Percentiles rank a stretch among this genome's conserved stretches.
Evolutionary conservation across 257 asterid species (phyloP).

Genomic region (Nemophila menziesii): DNA sequence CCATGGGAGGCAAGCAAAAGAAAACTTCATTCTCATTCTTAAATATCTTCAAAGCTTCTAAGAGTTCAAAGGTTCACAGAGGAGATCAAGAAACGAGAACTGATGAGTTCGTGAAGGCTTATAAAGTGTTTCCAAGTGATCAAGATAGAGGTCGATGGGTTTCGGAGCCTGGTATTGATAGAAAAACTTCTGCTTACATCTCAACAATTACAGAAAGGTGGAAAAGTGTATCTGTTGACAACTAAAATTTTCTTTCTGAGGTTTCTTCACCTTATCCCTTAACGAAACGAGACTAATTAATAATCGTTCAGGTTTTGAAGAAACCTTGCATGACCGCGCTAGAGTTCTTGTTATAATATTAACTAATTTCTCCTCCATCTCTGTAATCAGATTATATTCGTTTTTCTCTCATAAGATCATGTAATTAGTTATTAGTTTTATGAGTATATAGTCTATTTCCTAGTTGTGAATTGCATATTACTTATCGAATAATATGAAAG

Average conservation of each 20-base stretch:
- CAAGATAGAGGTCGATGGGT: constrained; percentile 73
- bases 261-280: too few relatives aligned
- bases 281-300: too few relatives aligned
- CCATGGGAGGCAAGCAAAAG: constrained; percentile 50
- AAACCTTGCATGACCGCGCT: too few relatives aligned
- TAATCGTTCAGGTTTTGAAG: too few relatives aligned
- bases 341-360: too few relatives aligned
- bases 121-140: constrained; percentile 69
- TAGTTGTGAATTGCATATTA: constrained; percentile 15
- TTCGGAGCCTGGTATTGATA: constrained; percentile 69
- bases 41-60: constrained; percentile 31
- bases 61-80: constrained; percentile 8
- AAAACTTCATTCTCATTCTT: constrained; percentile 41
- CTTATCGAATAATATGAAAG: constrained; percentile 18
- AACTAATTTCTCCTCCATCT: too few relatives aligned
- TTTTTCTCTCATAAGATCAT: neutral
- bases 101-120: constrained; percentile 52
- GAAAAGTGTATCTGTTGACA: constrained; percentile 27
- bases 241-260: neutral
- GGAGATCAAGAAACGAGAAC: constrained; percentile 8
- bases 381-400: neutral
- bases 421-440: constrained; percentile 12
- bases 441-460: neutral
- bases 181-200: constrained; percentile 51
- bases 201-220: constrained; percentile 36